Evolutionary conservation across 2,329 filamentous ascomycete genomes (phyloP).

Genomic region (Paracoccidioides brasiliensis): DNA sequence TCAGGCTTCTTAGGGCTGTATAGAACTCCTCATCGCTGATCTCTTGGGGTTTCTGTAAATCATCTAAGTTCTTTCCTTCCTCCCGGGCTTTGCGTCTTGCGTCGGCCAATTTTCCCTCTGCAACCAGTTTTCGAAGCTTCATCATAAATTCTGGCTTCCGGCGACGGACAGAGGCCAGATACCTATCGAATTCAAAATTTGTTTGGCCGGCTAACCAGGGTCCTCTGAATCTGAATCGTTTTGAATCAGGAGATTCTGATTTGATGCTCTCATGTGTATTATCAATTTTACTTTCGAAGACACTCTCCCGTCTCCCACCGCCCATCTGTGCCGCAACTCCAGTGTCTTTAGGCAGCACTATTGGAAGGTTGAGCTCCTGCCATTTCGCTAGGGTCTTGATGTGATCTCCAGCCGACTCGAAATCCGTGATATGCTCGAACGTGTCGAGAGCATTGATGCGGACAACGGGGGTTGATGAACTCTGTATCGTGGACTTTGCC

Average conservation of each 20-base stretch:
- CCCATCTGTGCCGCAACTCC: constrained; percentile 6
- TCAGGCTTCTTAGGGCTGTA: constrained; percentile 33
- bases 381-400: constrained; percentile 71
- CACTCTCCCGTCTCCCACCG: constrained; percentile 14
- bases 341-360: constrained; percentile 39
- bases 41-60: constrained; percentile 13
- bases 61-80: constrained; percentile 25
- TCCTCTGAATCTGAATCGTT: constrained; percentile 45
- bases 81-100: constrained; percentile 28
- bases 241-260: constrained; percentile 17
- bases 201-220: constrained; percentile 47
- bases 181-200: constrained; percentile 42
- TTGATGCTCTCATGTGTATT: constrained; percentile 10
- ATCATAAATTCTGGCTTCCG: constrained; percentile 28
- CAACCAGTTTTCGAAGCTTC: constrained; percentile 24
- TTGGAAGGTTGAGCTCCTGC: constrained; percentile 63
- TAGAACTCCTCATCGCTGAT: constrained; percentile 35
- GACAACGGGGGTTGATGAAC: constrained; percentile 57
- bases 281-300: constrained; percentile 17
- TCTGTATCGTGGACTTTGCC: constrained; percentile 56
- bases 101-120: constrained; percentile 23
- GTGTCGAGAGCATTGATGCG: constrained; percentile 70
- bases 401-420: constrained; percentile 69
- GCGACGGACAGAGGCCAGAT: constrained; percentile 34
- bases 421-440: constrained; percentile 79